These are phyloP conservation scores for Salix udensis DNA, from an alignment of 345 rosid species.

Conservation along the genomic window DNA sequence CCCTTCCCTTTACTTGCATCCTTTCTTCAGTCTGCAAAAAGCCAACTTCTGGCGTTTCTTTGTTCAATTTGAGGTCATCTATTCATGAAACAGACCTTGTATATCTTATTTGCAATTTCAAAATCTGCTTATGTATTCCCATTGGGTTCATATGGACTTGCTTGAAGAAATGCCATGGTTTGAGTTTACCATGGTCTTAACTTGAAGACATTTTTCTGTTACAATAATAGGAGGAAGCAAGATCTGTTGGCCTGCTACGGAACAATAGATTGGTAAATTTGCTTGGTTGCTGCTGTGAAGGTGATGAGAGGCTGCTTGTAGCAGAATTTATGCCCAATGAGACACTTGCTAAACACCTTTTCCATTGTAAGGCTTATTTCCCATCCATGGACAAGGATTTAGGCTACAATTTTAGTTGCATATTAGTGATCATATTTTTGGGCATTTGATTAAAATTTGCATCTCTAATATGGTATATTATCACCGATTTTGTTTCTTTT, in stretches of 20 bases:
- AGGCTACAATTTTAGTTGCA: neutral
- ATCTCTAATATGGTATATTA: neutral
- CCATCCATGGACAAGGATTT: neutral
- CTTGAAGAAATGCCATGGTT: neutral
- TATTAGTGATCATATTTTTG: neutral
- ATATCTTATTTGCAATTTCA: neutral
- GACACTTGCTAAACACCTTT: constrained; percentile 92
- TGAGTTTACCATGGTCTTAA: neutral
- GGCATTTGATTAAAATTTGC: neutral
- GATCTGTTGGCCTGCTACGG: constrained; percentile 80
- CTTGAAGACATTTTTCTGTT: constrained; percentile 4
- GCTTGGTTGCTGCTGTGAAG: constrained; percentile 86
- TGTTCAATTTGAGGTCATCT: neutral
- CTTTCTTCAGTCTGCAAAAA: neutral
- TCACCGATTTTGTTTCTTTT: too few species aligned
- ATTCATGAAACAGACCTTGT: neutral
- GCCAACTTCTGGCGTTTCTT: neutral
- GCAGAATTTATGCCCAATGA: constrained; percentile 88
- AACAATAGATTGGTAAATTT: constrained; percentile 71
- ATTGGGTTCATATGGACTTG: neutral
- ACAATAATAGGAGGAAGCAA: constrained; percentile 72
- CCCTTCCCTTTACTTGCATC: neutral
- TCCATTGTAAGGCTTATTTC: constrained; percentile 62
- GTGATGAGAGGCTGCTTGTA: constrained; percentile 88
- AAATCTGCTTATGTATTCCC: neutral